A percentile compares a stretch with the other conserved stretches of the same genome.
Evolutionary conservation across 1,139 yeast species (phyloP).

Genomic region (Blastobotrys indianensis): DNA sequence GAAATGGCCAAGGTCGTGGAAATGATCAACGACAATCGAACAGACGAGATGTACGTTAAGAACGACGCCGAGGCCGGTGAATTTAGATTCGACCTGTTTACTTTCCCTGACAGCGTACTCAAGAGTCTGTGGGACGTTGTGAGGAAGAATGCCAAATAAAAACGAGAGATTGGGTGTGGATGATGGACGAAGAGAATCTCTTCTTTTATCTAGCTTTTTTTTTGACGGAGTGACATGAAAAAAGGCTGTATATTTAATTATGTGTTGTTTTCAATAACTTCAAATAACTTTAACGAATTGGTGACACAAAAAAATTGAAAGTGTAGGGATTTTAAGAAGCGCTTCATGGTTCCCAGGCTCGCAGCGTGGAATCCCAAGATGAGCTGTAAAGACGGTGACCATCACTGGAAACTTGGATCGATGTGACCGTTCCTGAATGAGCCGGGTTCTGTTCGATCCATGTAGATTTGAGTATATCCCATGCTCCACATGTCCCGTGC

Average conservation of each 20-base stretch:
- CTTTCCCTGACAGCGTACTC: slow-evolving; percentile 85
- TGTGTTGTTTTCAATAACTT: not conserved
- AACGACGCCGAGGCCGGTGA: slow-evolving; percentile 97
- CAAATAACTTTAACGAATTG: not conserved
- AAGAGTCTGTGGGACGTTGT: slow-evolving; percentile 95
- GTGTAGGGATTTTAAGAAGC: not conserved
- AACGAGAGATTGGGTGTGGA: not conserved
- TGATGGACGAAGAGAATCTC: not conserved
- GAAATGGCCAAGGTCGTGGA: slow-evolving; percentile 92
- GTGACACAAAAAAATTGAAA: not conserved
- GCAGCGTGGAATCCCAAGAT: slow-evolving; percentile 34
- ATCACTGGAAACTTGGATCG: slow-evolving; percentile 64
- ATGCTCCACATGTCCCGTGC: slow-evolving; percentile 65
- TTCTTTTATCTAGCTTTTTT: slow-evolving; percentile 11
- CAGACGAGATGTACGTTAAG: slow-evolving; percentile 92
- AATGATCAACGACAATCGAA: slow-evolving; percentile 94
- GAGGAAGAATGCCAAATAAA: slow-evolving; percentile 42
- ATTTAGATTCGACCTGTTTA: slow-evolving; percentile 91
- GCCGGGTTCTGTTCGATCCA: slow-evolving; percentile 58
- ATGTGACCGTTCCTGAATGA: slow-evolving; percentile 56
- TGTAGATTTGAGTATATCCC: slow-evolving; percentile 70
- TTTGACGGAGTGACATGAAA: not conserved
- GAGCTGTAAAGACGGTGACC: slow-evolving; percentile 44
- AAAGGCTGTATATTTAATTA: not conserved
- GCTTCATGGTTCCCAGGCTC: slow-evolving; percentile 20